Conservation (phyloP, 345 rosid genomes). For the Bruguiera gymnorhiza region DNA sequence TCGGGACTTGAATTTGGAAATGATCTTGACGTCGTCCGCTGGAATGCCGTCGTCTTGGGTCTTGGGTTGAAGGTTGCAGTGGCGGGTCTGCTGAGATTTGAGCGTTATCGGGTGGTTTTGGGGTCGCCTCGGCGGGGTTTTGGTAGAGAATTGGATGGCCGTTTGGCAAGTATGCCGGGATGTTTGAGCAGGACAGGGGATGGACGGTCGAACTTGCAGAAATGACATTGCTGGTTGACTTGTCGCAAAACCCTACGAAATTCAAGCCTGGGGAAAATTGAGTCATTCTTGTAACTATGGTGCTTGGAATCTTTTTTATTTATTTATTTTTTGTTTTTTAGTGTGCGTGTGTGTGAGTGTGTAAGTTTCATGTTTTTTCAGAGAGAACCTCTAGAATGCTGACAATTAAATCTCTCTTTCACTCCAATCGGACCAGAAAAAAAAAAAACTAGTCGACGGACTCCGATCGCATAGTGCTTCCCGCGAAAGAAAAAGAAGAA, state of each 20-base stretch:
- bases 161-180: slow-evolving; percentile 14
- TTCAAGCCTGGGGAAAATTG: too few species aligned
- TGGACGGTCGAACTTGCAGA: slow-evolving; percentile 23
- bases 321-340: fast-evolving
- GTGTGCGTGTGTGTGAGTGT: too few species aligned
- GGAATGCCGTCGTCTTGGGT: slow-evolving; percentile 63
- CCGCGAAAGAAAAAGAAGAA: too few species aligned
- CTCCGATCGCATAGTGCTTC: too few species aligned
- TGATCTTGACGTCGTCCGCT: slow-evolving; percentile 53
- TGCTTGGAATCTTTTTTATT: too few species aligned
- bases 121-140: slow-evolving; percentile 16
- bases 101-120: slow-evolving; percentile 15
- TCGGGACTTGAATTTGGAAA: slow-evolving; percentile 73
- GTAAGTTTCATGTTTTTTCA: too few species aligned
- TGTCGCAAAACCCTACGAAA: too few species aligned
- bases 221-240: background rate
- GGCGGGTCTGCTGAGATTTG: slow-evolving; percentile 12
- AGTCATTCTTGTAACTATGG: too few species aligned
- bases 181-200: slow-evolving; percentile 18
- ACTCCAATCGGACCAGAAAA: too few species aligned
- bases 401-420: too few species aligned
- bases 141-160: slow-evolving; percentile 12
- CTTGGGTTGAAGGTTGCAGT: background rate
- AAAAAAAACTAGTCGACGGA: too few species aligned
- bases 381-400: too few species aligned